Percentiles rank a stretch among this genome's conserved stretches.
phyloP scores from a whole-genome alignment of 2,329 filamentous ascomycete genomes.

The Tolypocladium endophyticum region DNA sequence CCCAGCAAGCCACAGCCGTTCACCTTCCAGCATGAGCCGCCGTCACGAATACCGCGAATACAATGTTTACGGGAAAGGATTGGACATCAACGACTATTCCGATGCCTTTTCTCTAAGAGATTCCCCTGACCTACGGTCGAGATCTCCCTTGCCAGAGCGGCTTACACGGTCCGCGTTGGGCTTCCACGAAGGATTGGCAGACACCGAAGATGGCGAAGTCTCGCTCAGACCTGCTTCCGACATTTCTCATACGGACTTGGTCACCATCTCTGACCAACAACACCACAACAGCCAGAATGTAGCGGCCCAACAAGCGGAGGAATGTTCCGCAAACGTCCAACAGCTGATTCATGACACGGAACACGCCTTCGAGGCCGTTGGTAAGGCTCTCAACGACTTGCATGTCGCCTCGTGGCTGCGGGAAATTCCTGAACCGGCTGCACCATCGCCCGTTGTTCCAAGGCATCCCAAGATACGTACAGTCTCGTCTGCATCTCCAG shows the following conservation, averaged over 20 bases:
- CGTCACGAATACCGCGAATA: background rate
- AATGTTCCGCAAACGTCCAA: constrained; percentile 27
- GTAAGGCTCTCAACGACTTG: constrained; percentile 27
- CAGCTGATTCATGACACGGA: constrained; percentile 39
- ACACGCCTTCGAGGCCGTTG: constrained; percentile 36
- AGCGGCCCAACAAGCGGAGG: constrained; percentile 2
- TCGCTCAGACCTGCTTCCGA: background rate
- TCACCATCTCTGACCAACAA: background rate
- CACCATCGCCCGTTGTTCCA: constrained; percentile 6
- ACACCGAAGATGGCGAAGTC: no score
- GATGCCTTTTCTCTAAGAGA: background rate
- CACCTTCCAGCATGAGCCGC: background rate
- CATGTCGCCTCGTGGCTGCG: constrained; percentile 15
- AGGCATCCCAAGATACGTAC: background rate
- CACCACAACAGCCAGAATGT: background rate
- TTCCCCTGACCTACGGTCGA: background rate
- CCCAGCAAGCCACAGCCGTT: constrained; percentile 14
- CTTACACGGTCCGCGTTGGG: background rate
- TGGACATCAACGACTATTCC: background rate
- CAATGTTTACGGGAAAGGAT: background rate
- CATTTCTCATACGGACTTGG: background rate
- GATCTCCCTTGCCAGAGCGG: background rate
- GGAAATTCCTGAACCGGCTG: constrained; percentile 6
- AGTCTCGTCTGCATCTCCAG: background rate
- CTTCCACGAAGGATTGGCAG: background rate